phyloP scores from a whole-genome alignment of 169 alveolate species.

The Condylostoma magnum region DNA sequence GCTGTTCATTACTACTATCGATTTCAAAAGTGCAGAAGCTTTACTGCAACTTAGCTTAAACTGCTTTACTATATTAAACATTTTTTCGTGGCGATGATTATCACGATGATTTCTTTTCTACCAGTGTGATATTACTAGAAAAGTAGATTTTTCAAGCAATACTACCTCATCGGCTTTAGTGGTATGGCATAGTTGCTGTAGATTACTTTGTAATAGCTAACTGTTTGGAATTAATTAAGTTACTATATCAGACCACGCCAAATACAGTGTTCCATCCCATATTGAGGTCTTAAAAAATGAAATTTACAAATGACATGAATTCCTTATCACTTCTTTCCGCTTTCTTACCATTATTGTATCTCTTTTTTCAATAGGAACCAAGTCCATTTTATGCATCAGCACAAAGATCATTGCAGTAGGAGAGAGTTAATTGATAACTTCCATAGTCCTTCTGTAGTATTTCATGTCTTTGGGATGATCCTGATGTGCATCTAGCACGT shows the following conservation, averaged over 20 bases:
- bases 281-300: constrained; percentile 86
- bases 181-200: constrained; percentile 74
- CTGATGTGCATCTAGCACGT: constrained; percentile 83
- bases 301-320: constrained; percentile 39
- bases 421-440: constrained; percentile 81
- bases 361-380: constrained; percentile 74
- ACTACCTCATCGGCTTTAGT: constrained; percentile 91
- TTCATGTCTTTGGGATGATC: constrained; percentile 76
- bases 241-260: constrained; percentile 92
- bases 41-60: constrained; percentile 90
- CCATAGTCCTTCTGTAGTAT: constrained; percentile 75
- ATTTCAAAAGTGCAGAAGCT: constrained; percentile 78
- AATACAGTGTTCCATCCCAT: constrained; percentile 92
- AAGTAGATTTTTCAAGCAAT: constrained; percentile 92
- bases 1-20: constrained; percentile 76
- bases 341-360: constrained; percentile 71
- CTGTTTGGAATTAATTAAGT: constrained; percentile 84
- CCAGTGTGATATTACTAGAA: constrained; percentile 85
- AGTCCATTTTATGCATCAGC: constrained; percentile 92
- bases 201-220: constrained; percentile 62
- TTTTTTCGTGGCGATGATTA: constrained; percentile 89
- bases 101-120: constrained; percentile 68
- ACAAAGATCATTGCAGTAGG: constrained; percentile 87
- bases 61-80: constrained; percentile 90
- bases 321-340: constrained; percentile 57